phyloP scores from a whole-genome alignment of 148 eudicot genomes.

The Silene uniflora region DNA sequence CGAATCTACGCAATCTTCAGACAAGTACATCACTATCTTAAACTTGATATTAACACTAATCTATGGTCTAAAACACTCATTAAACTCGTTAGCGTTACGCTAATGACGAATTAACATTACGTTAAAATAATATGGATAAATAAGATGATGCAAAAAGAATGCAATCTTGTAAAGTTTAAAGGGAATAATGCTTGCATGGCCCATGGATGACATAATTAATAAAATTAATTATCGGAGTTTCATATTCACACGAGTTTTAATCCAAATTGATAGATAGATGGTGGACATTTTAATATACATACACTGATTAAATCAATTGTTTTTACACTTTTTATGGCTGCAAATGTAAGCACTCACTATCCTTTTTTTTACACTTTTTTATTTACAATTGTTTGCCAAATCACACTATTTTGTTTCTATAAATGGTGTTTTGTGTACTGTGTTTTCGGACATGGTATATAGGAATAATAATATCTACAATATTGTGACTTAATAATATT shows the following conservation, averaged over 20 bases:
- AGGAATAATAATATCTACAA: too few relatives aligned
- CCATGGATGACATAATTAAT: not conserved
- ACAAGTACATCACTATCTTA: not conserved
- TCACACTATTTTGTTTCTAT: too few relatives aligned
- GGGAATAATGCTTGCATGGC: not conserved
- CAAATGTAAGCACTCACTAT: too few relatives aligned
- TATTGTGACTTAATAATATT: too few relatives aligned
- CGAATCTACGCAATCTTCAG: slow-evolving; percentile 19
- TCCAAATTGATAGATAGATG: not conserved
- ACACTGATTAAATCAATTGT: too few relatives aligned
- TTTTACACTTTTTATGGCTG: too few relatives aligned
- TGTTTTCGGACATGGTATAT: too few relatives aligned
- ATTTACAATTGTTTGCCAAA: too few relatives aligned
- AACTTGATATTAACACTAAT: not conserved
- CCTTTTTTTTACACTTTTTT: too few relatives aligned
- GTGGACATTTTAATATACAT: not conserved
- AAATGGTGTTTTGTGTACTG: too few relatives aligned
- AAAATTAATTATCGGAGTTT: not conserved
- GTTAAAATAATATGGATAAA: not conserved
- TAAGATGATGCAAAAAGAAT: not conserved
- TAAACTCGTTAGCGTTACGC: slow-evolving; percentile 6
- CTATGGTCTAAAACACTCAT: not conserved
- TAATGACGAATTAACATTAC: not conserved
- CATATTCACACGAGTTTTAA: slow-evolving; percentile 6
- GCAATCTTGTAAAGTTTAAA: slow-evolving; percentile 5